Evolutionary conservation across 139 green algal species (phyloP), one percentile per base, ranked within the genome.

Genomic region (Chlorella sp.): DNA sequence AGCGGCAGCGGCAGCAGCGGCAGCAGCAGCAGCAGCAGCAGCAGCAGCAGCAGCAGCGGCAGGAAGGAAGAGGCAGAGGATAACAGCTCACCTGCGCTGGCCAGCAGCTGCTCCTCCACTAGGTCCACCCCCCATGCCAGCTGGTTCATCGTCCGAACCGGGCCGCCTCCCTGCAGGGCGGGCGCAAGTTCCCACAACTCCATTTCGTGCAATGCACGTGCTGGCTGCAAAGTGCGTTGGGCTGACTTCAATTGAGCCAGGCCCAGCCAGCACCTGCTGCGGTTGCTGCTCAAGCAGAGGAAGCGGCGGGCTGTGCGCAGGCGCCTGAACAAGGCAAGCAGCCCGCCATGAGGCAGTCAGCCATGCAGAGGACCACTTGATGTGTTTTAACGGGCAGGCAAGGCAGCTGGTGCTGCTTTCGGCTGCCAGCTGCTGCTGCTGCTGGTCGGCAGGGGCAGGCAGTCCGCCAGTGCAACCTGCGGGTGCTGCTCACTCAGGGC

Each of bases 51-150:
- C 28, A 28, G 28, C 14, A 78, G 30, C 3, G 14, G 71, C 26
- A 92, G 32, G n/a, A n/a, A n/a, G n/a, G n/a, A n/a, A 39, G 11
- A 32, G 11, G 64, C 64, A 71, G 64, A 71, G 21, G 64, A 32
- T 14, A 22, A 30, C 95, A 91, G 0, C 94, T 96, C 90, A 97
- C 94, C 77, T 94, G 89, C 93, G 40, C 84, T 94, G 90, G 91
- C 95, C 91, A 95, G 79, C 64, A 96, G 91, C 81, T 92, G 86
- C 91, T 95, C 93, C 81, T 96, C 94, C 80, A 96, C 94, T 75
- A 97, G 88, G 76, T 97, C 95, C 81, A 97, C 94, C 1, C 94
- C 95, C 93, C 93, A 97, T 68, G 96, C 94, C 64, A 95, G 88
- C 76, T 92, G 88, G 89, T 96, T 96, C 86, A 90, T 96, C 48